Evolutionary conservation across 805 yeast genomes (phyloP).

Genomic region (Candida ovalis): DNA sequence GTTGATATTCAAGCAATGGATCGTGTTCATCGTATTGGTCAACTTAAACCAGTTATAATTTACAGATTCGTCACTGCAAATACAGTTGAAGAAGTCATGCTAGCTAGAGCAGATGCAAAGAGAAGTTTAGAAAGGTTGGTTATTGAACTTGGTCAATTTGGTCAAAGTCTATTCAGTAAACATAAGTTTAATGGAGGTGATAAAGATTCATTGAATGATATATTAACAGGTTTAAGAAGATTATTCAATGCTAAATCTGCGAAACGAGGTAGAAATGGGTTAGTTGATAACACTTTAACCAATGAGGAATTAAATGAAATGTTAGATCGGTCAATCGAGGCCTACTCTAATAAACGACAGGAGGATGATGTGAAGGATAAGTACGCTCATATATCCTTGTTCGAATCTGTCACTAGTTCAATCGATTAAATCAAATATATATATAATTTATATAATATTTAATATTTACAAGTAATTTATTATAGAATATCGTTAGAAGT

Average conservation of each 20-base stretch:
- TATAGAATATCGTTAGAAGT: no score
- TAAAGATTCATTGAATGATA: conserved; percentile 13
- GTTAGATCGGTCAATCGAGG: conserved; percentile 42
- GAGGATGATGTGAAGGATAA: conserved; percentile 1
- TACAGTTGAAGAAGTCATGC: conserved; percentile 79
- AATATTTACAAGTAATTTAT: no score
- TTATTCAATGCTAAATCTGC: conserved; percentile 38
- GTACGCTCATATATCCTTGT: conserved; percentile 28
- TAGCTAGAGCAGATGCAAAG: conserved; percentile 77
- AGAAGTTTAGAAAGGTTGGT: conserved; percentile 74
- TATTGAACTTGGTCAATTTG: conserved; percentile 61
- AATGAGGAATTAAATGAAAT: conserved; percentile 46
- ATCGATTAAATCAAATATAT: conserved; percentile 17
- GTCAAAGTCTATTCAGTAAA: conserved; percentile 28
- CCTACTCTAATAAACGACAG: conserved; percentile 29
- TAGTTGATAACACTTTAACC: conserved; percentile 29
- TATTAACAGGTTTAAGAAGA: conserved; percentile 34
- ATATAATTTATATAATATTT: no score
- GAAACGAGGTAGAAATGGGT: conserved; percentile 14
- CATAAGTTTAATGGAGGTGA: conserved; percentile 2
- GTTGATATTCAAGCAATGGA: conserved; percentile 96
- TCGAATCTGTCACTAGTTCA: conserved; percentile 33
- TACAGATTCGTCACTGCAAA: conserved; percentile 73
- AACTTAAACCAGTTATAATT: conserved; percentile 74
- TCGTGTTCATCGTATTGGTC: conserved; percentile 92